Evolutionary conservation across 257 asterid genomes (phyloP).

Genomic region (Parsonsia alboflavescens): DNA sequence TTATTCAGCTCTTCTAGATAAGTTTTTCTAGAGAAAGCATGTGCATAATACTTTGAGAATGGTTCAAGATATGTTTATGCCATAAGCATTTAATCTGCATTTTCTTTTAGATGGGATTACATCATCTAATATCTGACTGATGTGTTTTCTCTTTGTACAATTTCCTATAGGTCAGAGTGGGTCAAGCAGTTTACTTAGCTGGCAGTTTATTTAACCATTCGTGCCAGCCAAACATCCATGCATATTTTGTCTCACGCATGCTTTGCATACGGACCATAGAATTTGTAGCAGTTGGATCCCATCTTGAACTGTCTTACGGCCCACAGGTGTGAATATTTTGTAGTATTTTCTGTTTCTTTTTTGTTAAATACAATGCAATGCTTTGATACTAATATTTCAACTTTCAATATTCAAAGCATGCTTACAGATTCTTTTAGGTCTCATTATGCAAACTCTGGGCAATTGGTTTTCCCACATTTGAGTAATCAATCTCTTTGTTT

Average conservation of each 20-base stretch:
- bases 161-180: constrained; percentile 68
- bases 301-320: constrained; percentile 89
- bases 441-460: neutral
- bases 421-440: neutral
- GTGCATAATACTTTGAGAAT: neutral
- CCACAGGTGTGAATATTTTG: constrained; percentile 41
- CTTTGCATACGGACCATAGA: constrained; percentile 76
- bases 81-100: neutral
- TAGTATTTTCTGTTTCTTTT: neutral
- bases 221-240: constrained; percentile 78
- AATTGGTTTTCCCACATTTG: neutral
- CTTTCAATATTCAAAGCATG: neutral
- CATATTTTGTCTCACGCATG: constrained; percentile 81
- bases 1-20: neutral
- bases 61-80: neutral
- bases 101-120: constrained; percentile 11
- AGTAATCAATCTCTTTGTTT: neutral
- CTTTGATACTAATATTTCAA: neutral
- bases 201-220: constrained; percentile 96
- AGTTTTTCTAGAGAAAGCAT: neutral
- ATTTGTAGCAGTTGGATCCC: constrained; percentile 50
- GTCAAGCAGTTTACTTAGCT: constrained; percentile 73
- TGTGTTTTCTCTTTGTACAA: constrained; percentile 14
- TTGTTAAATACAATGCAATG: neutral
- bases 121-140: constrained; percentile 16